These are phyloP conservation scores for Colletotrichum lentis DNA, from an alignment of 2,329 filamentous ascomycete genomes.

Conservation along the genomic window DNA sequence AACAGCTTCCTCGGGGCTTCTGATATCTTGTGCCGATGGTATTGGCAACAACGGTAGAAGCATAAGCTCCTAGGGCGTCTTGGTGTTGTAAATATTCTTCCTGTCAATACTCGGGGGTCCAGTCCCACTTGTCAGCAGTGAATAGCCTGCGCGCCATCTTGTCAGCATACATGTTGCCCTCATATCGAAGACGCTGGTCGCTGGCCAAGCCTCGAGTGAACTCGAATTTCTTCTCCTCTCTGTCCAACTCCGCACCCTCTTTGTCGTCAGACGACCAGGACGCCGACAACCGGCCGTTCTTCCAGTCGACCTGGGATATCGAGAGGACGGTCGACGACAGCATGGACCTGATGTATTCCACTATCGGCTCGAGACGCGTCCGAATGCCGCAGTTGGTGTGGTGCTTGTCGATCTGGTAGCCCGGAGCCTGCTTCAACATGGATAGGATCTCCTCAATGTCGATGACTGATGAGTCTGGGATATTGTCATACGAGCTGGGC, in stretches of 20 bases:
- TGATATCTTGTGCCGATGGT: too few relatives aligned
- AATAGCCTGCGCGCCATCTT: constrained; percentile 63
- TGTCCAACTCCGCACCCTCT: constrained; percentile 18
- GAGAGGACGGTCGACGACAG: constrained; percentile 57
- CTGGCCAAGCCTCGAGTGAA: constrained; percentile 61
- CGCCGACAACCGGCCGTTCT: constrained; percentile 48
- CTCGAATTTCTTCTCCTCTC: constrained; percentile 48
- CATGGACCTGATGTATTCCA: constrained; percentile 70
- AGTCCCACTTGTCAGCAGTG: constrained; percentile 66
- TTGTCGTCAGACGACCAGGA: constrained; percentile 50
- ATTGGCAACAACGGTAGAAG: neutral
- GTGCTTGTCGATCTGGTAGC: constrained; percentile 77
- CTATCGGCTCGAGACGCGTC: constrained; percentile 69
- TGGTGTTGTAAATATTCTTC: neutral
- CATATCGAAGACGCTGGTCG: constrained; percentile 60
- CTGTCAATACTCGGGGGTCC: constrained; percentile 58
- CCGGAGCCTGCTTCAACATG: constrained; percentile 70
- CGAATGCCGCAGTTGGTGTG: constrained; percentile 78
- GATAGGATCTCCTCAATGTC: constrained; percentile 69
- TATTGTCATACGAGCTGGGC: constrained; percentile 54
- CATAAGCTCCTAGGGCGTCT: neutral
- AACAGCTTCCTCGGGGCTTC: too few relatives aligned
- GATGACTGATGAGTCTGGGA: constrained; percentile 62
- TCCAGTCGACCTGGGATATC: constrained; percentile 58
- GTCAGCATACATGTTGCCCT: constrained; percentile 59